Conservation (phyloP, 805 yeast genomes). For the Henningerozyma blattae region DNA sequence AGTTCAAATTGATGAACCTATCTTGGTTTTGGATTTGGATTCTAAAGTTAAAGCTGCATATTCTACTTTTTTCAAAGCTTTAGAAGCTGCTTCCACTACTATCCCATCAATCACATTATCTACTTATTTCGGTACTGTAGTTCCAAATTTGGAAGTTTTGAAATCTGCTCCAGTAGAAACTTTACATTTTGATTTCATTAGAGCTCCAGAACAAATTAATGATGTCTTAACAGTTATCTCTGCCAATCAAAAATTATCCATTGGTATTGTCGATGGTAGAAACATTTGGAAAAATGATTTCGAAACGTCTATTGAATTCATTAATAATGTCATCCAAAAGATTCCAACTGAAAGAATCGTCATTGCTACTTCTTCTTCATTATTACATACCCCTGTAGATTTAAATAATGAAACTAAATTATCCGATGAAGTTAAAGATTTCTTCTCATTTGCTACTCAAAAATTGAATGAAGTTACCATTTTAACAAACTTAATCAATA, state of each 20-base stretch:
- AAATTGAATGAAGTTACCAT: conserved; percentile 85
- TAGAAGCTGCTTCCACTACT: conserved; percentile 49
- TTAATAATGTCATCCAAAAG: conserved; percentile 71
- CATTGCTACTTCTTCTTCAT: conserved; percentile 92
- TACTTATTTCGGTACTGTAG: conserved; percentile 96
- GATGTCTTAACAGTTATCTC: conserved; percentile 58
- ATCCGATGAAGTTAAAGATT: conserved; percentile 83
- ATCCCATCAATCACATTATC: conserved; percentile 75
- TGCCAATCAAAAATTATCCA: conserved; percentile 72
- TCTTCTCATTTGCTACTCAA: conserved; percentile 98
- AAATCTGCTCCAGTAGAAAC: conserved; percentile 71
- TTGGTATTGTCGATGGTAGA: conserved; percentile 97
- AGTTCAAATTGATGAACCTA: conserved; percentile 97
- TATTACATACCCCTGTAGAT: conserved; percentile 98
- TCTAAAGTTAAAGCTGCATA: conserved; percentile 71
- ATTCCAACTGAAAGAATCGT: conserved; percentile 78
- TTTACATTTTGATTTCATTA: conserved; percentile 92
- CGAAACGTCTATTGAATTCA: conserved; percentile 71
- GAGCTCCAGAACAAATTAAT: conserved; percentile 93
- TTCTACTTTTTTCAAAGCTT: conserved; percentile 75
- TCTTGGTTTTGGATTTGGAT: conserved; percentile 87
- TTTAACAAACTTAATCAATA: conserved; percentile 78
- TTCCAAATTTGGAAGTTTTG: conserved; percentile 88
- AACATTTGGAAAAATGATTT: conserved; percentile 98
- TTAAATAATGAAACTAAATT: conserved; percentile 85